Evolutionary conservation across 1,284 basidiomycete species (phyloP).

Genomic region (Fomitopsis betulina): DNA sequence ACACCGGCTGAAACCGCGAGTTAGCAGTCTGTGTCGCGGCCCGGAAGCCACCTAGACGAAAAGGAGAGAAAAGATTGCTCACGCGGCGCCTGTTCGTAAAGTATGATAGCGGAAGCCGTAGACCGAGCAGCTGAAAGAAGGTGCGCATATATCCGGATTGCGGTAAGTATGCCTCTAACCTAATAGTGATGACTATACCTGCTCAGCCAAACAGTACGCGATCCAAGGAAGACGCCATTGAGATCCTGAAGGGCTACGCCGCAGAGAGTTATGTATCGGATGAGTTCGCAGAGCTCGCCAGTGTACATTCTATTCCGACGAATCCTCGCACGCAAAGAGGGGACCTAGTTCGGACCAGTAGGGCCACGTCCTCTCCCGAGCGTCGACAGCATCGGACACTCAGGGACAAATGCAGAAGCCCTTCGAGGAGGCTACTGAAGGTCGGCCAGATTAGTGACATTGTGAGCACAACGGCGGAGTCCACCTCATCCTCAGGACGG

Average conservation of each 20-base stretch:
- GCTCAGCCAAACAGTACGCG: constrained; percentile 69
- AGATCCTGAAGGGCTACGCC: constrained; percentile 65
- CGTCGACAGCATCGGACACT: background rate
- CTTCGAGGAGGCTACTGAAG: constrained; percentile 90
- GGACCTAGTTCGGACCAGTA: constrained; percentile 82
- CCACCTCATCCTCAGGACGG: constrained; percentile 90
- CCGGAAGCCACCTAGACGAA: too few relatives aligned
- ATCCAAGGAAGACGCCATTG: constrained; percentile 85
- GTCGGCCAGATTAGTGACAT: constrained; percentile 84
- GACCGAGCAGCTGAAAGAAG: constrained; percentile 91
- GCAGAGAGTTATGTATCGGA: constrained; percentile 53
- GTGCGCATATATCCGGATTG: constrained; percentile 35
- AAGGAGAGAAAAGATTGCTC: too few relatives aligned
- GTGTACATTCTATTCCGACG: constrained; percentile 46
- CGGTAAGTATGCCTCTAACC: background rate
- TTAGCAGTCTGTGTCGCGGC: too few relatives aligned
- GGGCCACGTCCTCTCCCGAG: constrained; percentile 1
- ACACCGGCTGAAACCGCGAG: too few relatives aligned
- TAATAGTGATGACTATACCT: background rate
- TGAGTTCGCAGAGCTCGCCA: constrained; percentile 76
- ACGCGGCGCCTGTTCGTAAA: constrained; percentile 96
- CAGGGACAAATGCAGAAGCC: constrained; percentile 94
- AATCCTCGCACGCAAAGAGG: constrained; percentile 74
- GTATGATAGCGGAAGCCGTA: constrained; percentile 77
- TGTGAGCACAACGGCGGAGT: constrained; percentile 92